Evolutionary conservation across 2,329 filamentous ascomycete genomes (phyloP), one percentile per base, ranked within the genome.

Genomic region (Sporothrix protearum): DNA sequence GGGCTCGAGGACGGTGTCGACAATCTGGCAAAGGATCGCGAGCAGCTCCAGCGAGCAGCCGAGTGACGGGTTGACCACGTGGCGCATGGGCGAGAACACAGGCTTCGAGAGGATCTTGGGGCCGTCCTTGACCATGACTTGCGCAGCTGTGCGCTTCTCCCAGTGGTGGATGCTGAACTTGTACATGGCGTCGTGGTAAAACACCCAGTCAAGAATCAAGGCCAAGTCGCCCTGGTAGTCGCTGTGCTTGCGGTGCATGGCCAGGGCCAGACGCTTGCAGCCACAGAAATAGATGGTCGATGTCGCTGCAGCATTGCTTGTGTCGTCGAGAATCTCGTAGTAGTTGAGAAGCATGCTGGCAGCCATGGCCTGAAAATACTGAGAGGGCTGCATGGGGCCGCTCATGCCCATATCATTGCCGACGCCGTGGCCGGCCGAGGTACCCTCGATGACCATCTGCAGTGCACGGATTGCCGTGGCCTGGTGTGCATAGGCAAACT

Each of bases 131-230:
- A 71, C 19, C 57, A 67, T 45, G 3, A 68, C 59, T 45, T 73
- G 72, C 30, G 73, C 47, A 6, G 68, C 28, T 2, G 71, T 42
- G 14, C 72, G 63, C 28, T 72, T 45, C 10, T 16, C 19, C 75
- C 75, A 76, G 72, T 76, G 75, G 47, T 74, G 71, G 42, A 73
- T 72, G 68, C 75, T 75, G 9, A 76, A 76, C 66, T 76, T 76
- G 71, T 76, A 75, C 57, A 76, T 30, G 25, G 69, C 71, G 55
- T 75, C 75, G 10, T 74, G 72, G 66, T 75, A 76, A n/a, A 75
- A 74, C 1, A 76, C 63, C 75, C 75, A 76, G 57, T 76, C 75
- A 2, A 76, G 68, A 1, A 76, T 68, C 14, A 75, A 68, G 3
- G 75, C 75, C 12, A 59, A 39, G 30, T 76, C 75, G 39, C 75